A percentile compares a stretch with the other conserved stretches of the same genome.
Conservation (phyloP, 148 eudicot species). For the Gaultheria prostrata region DNA sequence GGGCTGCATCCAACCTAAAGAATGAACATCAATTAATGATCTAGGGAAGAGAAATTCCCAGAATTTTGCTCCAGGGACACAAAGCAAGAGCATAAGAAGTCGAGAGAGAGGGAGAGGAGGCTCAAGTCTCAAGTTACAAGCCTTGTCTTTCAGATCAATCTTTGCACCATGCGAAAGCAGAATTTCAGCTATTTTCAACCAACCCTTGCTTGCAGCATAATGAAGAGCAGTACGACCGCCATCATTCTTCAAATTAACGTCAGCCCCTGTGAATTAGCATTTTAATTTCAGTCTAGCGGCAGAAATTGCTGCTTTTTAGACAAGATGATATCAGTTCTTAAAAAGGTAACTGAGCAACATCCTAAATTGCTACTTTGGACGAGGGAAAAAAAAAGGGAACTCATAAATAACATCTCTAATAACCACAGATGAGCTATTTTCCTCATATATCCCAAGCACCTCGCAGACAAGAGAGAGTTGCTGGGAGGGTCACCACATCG, state of each 20-base stretch:
- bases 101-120: background rate
- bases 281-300: background rate
- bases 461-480: no score
- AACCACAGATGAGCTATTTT: background rate
- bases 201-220: slow-evolving; percentile 97
- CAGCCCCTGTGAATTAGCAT: slow-evolving; percentile 62
- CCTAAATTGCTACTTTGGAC: background rate
- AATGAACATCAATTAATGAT: slow-evolving; percentile 11
- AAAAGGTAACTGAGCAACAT: background rate
- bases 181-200: slow-evolving; percentile 71
- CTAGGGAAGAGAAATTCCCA: background rate
- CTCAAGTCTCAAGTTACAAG: slow-evolving; percentile 19
- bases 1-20: slow-evolving; percentile 95
- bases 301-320: background rate
- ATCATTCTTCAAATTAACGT: slow-evolving; percentile 79
- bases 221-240: slow-evolving; percentile 98
- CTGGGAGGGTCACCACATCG: background rate
- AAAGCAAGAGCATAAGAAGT: background rate
- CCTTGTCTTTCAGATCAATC: slow-evolving; percentile 86
- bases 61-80: background rate
- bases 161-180: slow-evolving; percentile 77
- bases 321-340: background rate
- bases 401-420: background rate
- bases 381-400: background rate
- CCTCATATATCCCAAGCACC: background rate